Base-by-base conservation (phyloP, 164 flowering plant genomes). In the Magnolia changhungtana region DNA sequence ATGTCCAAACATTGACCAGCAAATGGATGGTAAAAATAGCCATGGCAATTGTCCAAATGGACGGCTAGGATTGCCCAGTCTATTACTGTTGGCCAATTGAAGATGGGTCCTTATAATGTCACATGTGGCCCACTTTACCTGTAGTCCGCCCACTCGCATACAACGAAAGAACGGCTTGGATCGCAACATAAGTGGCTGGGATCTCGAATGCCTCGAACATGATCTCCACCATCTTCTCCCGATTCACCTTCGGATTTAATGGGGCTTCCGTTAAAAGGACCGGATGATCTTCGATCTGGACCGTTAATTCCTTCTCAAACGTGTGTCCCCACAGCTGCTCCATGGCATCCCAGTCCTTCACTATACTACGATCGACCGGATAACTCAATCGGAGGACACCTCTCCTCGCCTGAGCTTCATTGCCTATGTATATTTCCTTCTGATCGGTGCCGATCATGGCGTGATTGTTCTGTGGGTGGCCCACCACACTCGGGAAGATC, bases 101-200 rank as follows among this genome's bases (percentile, higher is more conserved):
- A 37, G 45, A 37, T 37, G 45, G 45, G 45, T 5, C 45, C 45
- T 37, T 4, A 37, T 37, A 37, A 37, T 37, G 45, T 3, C 0
- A 37, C 45, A 37, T 37, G 7, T 37, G 45, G 45, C 45, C 45
- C 45, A 61, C 72, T n/a, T 19, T 8, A 72, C 74, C 74, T 50
- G 74, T 72, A 6, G 64, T 72, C 23, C 74, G 74, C 2, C 74
- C 74, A 72, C 74, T 72, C 14, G 74, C 74, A 72, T 72, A 72
- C 10, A 72, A 18, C 16, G 74, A 72, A 18, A 72, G 74, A 29
- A 72, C 74, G 14, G 74, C 74, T 52, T 72, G 74, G 52, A 72
- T 72, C 5, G 74, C 64, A 8, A 72, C 74, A 55, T 72, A 72
- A 61, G 52, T 72, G 64, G 74, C 74, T 50, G 74, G 74, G n/a